A percentile compares a stretch with the other conserved stretches of the same genome.
These are phyloP conservation scores for Botrytis hyacinthi DNA, from an alignment of 2,329 filamentous ascomycete genomes.

Conservation along the genomic window DNA sequence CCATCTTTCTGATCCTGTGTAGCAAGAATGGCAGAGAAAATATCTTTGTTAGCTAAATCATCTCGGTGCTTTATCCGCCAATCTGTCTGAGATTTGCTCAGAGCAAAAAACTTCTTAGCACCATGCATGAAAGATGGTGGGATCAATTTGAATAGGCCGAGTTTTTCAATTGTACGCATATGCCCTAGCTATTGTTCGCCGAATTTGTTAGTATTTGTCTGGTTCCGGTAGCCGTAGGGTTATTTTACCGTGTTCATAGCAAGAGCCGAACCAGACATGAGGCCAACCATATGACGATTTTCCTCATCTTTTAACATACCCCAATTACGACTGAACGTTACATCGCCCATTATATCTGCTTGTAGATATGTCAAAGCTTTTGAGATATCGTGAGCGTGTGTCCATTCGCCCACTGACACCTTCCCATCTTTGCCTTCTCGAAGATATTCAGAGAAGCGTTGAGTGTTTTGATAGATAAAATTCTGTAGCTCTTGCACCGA, in stretches of 20 bases:
- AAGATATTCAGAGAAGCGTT: background rate
- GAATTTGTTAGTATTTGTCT: background rate
- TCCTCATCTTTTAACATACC: background rate
- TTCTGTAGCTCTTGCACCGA: background rate
- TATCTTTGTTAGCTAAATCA: background rate
- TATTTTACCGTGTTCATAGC: slow-evolving; percentile 1
- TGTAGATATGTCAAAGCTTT: background rate
- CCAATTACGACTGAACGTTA: slow-evolving; percentile 3
- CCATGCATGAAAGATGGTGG: background rate
- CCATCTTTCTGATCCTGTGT: slow-evolving; percentile 1
- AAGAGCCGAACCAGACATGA: background rate
- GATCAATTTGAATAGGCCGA: background rate
- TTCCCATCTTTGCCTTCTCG: background rate
- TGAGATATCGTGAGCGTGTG: background rate
- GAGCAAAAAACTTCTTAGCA: background rate
- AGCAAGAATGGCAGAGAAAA: slow-evolving; percentile 4
- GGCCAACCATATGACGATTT: background rate
- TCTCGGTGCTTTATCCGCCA: background rate
- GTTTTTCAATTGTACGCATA: background rate
- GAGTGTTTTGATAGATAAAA: background rate
- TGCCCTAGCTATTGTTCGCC: background rate
- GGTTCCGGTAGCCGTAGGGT: background rate
- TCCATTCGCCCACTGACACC: background rate
- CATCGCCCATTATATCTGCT: slow-evolving; percentile 2
- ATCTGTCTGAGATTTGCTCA: background rate